Evolutionary conservation across 2,329 filamentous ascomycete genomes (phyloP).

Genomic region (Fusarium lateritium): DNA sequence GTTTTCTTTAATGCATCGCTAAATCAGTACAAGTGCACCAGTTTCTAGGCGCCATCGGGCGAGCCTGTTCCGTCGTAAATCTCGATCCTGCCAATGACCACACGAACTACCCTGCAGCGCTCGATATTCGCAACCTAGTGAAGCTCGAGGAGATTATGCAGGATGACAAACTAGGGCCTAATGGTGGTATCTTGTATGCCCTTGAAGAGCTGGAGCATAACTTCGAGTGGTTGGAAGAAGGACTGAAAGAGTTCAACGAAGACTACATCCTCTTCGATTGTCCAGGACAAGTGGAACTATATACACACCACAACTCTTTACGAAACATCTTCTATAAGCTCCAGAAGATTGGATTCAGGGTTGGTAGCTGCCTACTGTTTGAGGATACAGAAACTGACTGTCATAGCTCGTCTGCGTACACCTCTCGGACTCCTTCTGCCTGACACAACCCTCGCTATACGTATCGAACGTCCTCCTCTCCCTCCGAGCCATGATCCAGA

Average conservation of each 20-base stretch:
- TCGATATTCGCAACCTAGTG: constrained; percentile 91
- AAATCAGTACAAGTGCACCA: constrained; percentile 79
- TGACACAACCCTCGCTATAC: constrained; percentile 94
- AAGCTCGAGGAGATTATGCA: constrained; percentile 96
- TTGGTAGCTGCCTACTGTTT: constrained; percentile 61
- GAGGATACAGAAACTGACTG: constrained; percentile 32
- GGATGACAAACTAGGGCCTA: constrained; percentile 90
- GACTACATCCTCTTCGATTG: constrained; percentile 98
- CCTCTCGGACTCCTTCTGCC: constrained; percentile 92
- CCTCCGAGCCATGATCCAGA: constrained; percentile 96
- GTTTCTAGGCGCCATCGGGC: constrained; percentile 95
- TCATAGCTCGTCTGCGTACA: constrained; percentile 90
- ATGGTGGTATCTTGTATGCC: constrained; percentile 92
- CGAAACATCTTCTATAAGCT: constrained; percentile 92
- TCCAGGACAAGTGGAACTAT: constrained; percentile 96
- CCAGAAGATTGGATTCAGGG: constrained; percentile 92
- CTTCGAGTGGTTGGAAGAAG: constrained; percentile 89
- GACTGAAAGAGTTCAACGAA: constrained; percentile 83
- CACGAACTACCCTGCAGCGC: constrained; percentile 87
- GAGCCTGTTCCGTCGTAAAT: constrained; percentile 95
- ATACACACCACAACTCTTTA: constrained; percentile 93
- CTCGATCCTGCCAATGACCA: constrained; percentile 97
- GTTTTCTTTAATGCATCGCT: not conserved
- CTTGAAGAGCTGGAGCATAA: constrained; percentile 96
- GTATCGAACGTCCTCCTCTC: constrained; percentile 94